Conservation (phyloP, 176 grass and related monocot species). For the Chrysopogon serrulatus region DNA sequence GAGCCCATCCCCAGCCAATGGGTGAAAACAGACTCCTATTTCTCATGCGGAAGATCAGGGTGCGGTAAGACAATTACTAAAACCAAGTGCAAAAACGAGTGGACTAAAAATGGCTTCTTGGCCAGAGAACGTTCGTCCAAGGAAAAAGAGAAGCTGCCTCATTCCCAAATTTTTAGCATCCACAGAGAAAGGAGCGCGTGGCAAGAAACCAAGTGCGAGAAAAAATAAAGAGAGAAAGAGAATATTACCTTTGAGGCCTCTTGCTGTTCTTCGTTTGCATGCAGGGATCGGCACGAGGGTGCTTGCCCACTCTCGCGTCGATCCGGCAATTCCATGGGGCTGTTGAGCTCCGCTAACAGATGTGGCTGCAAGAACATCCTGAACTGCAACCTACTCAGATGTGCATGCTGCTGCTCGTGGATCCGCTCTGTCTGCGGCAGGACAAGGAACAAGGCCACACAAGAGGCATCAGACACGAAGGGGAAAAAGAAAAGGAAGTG, state of each 20-base stretch:
- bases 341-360: slow-evolving; percentile 29
- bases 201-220: neutral
- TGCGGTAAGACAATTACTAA: slow-evolving; percentile 9
- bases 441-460: neutral
- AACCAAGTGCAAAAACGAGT: slow-evolving; percentile 24
- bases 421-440: slow-evolving; percentile 30
- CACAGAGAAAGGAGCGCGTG: neutral
- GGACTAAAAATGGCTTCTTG: slow-evolving; percentile 36
- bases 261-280: slow-evolving; percentile 9
- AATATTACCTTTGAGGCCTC: neutral
- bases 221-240: neutral
- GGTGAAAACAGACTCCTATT: slow-evolving; percentile 22
- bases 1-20: slow-evolving; percentile 1
- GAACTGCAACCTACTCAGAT: slow-evolving; percentile 30
- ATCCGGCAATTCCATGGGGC: slow-evolving; percentile 37
- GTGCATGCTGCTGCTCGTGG: slow-evolving; percentile 36
- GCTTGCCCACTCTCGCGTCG: slow-evolving; percentile 50
- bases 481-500: slow-evolving; percentile 41
- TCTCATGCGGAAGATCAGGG: slow-evolving; percentile 23
- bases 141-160: neutral
- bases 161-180: slow-evolving; percentile 13
- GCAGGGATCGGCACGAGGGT: slow-evolving; percentile 45
- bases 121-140: slow-evolving; percentile 7
- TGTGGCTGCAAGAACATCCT: slow-evolving; percentile 26
- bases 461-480: slow-evolving; percentile 30